These are phyloP conservation scores for Physcomitrellopsis africana DNA, from an alignment of 225 moss, liverwort and hornwort genomes.

Conservation along the genomic window DNA sequence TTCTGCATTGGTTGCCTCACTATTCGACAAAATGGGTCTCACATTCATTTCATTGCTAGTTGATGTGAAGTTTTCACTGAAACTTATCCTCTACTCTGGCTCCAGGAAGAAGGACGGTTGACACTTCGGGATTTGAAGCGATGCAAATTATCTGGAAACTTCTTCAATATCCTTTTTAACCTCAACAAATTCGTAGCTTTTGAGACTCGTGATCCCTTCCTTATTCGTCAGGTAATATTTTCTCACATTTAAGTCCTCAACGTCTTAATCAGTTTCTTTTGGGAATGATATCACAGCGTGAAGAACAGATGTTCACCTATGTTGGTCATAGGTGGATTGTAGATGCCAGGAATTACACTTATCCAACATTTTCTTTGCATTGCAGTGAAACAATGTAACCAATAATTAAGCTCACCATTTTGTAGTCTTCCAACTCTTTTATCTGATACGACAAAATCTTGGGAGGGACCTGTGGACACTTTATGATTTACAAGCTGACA, in stretches of 20 bases:
- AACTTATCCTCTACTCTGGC: not conserved
- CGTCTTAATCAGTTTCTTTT: not conserved
- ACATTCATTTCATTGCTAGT: not conserved
- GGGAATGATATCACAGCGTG: not conserved
- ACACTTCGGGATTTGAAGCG: conserved; percentile 95
- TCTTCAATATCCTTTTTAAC: conserved; percentile 98
- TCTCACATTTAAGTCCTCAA: not conserved
- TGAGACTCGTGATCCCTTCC: conserved; percentile 97
- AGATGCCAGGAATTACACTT: too few species aligned
- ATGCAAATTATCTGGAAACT: conserved; percentile 95
- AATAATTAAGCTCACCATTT: not conserved
- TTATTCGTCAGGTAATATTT: conserved; percentile 86
- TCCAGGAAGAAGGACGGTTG: conserved; percentile 91
- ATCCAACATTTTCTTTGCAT: too few species aligned
- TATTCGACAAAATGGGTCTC: not conserved
- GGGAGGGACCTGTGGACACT: not conserved
- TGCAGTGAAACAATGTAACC: too few species aligned
- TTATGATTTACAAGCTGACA: conserved; percentile 2
- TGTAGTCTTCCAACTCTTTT: not conserved
- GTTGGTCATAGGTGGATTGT: too few species aligned
- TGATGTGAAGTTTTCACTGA: conserved; percentile 25
- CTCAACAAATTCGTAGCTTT: conserved; percentile 99
- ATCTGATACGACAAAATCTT: not conserved
- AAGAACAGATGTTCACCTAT: not conserved
- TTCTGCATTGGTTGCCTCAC: not conserved